Conservation (phyloP, 2,329 filamentous ascomycete species). For the Thelonectria discophora region DNA sequence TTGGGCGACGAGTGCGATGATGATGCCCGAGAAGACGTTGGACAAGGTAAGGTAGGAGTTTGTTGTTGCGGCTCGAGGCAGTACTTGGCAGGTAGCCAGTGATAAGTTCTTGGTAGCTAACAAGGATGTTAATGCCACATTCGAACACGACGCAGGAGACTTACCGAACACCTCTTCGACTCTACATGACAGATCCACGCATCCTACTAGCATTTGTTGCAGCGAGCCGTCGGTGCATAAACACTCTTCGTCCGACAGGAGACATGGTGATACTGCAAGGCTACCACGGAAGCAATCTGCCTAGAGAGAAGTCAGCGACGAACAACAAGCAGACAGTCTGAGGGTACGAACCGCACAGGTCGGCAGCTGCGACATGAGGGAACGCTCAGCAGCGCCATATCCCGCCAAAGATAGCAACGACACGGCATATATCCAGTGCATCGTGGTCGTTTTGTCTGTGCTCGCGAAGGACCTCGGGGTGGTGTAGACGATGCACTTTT, state of each 20-base stretch:
- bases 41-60: slow-evolving; percentile 45
- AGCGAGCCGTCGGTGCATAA: slow-evolving; percentile 1
- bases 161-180: not conserved
- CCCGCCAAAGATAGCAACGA: not conserved
- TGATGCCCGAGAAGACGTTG: slow-evolving; percentile 47
- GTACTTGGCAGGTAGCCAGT: slow-evolving; percentile 40
- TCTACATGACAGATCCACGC: not conserved
- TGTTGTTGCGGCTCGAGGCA: slow-evolving; percentile 45
- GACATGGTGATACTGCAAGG: not conserved
- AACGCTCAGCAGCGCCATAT: not conserved
- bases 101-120: slow-evolving; percentile 39
- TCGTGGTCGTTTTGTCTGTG: not conserved
- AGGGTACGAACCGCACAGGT: slow-evolving; percentile 1
- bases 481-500: no score
- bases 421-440: not conserved
- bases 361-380: not conserved
- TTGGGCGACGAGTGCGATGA: slow-evolving; percentile 52
- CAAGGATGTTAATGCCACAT: not conserved
- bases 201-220: not conserved
- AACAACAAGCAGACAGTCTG: not conserved
- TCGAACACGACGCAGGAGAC: not conserved
- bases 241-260: slow-evolving; percentile 1
- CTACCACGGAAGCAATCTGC: not conserved
- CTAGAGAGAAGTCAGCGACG: not conserved
- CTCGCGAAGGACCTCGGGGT: no score